Evolutionary conservation across 495 filamentous ascomycete species (phyloP).

Genomic region (Geopyxis carbonaria): DNA sequence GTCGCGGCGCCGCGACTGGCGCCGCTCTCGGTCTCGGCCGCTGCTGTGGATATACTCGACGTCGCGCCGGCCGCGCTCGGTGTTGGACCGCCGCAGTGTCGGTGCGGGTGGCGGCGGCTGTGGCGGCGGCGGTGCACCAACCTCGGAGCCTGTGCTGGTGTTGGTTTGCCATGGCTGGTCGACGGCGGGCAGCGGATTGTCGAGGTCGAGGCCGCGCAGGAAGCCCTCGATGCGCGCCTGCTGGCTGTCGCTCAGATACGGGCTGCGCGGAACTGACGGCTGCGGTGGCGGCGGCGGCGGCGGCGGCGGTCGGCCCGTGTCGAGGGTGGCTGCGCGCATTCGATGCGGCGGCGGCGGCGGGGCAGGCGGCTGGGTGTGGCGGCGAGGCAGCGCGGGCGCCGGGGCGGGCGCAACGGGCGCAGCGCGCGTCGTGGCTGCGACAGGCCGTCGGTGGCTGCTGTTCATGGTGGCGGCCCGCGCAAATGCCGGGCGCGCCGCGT

Average conservation of each 20-base stretch:
- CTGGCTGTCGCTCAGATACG: slow-evolving; percentile 19
- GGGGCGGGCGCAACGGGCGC: slow-evolving; percentile 4
- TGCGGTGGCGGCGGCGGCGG: neutral
- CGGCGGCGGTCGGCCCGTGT: neutral
- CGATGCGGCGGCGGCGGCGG: neutral
- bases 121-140: too few species aligned
- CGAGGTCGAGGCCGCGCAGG: slow-evolving; percentile 15
- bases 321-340: slow-evolving; percentile 6
- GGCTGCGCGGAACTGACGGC: slow-evolving; percentile 6
- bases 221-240: slow-evolving; percentile 22
- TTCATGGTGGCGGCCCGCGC: slow-evolving; percentile 9
- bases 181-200: slow-evolving; percentile 17
- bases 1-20: neutral
- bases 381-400: slow-evolving; percentile 2
- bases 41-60: neutral
- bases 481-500: neutral
- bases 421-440: too few species aligned
- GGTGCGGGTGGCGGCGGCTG: slow-evolving; percentile 13
- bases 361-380: neutral
- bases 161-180: slow-evolving; percentile 3
- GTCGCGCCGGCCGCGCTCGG: slow-evolving; percentile 11
- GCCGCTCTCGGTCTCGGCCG: too few species aligned
- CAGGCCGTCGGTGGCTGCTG: slow-evolving; percentile 10
- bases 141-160: neutral
- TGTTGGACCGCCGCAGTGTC: slow-evolving; percentile 14